Evolutionary conservation across 148 eudicot species (phyloP).

Genomic region (Hydrangea macrophylla): DNA sequence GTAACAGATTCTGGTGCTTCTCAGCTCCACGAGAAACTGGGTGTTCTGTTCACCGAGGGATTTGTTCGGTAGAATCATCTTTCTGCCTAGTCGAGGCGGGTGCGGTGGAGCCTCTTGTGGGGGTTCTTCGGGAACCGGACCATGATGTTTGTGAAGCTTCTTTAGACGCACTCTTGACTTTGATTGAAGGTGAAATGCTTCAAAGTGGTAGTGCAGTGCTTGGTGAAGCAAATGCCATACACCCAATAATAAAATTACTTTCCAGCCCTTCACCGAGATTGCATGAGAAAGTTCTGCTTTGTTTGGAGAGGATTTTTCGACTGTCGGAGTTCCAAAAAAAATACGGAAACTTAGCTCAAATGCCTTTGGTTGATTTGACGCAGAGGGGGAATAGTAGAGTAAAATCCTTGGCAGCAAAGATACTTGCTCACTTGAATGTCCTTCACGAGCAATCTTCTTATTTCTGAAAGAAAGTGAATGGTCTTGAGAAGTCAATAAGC

Average conservation of each 20-base stretch:
- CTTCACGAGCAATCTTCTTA: constrained; percentile 41
- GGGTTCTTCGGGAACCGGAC: constrained; percentile 28
- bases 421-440: constrained; percentile 38
- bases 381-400: constrained; percentile 34
- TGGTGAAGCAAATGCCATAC: constrained; percentile 34
- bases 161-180: constrained; percentile 38
- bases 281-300: constrained; percentile 37
- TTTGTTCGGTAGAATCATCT: constrained; percentile 30
- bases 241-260: constrained; percentile 27
- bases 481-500: neutral
- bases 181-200: constrained; percentile 30
- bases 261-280: constrained; percentile 22
- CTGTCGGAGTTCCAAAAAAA: constrained; percentile 28
- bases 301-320: constrained; percentile 31
- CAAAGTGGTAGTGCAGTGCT: constrained; percentile 38
- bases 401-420: constrained; percentile 36
- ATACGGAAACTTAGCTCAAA: constrained; percentile 30
- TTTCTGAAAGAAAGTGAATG: constrained; percentile 20
- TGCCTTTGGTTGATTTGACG: constrained; percentile 43
- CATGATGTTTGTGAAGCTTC: constrained; percentile 34
- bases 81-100: constrained; percentile 40
- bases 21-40: constrained; percentile 21
- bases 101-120: constrained; percentile 29
- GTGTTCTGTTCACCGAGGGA: constrained; percentile 36
- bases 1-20: constrained; percentile 32